phyloP scores from a whole-genome alignment of 2,329 filamentous ascomycete species.

The Fusarium verrucosum region DNA sequence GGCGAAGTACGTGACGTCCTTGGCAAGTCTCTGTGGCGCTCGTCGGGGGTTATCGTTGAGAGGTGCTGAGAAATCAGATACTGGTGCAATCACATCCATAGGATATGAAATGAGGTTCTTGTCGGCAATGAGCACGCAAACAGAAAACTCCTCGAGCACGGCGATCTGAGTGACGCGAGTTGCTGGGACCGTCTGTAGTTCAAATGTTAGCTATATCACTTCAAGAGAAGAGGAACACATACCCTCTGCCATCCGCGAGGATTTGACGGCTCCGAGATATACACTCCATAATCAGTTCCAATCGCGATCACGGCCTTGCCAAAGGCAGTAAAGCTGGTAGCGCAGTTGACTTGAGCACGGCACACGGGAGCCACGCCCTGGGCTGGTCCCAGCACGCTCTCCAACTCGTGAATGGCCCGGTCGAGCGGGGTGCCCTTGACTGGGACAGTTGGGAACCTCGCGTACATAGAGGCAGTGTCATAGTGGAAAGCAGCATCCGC shows the following conservation, averaged over 20 bases:
- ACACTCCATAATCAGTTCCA: constrained; percentile 95
- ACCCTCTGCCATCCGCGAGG: constrained; percentile 91
- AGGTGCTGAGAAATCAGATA: constrained; percentile 69
- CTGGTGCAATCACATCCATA: constrained; percentile 79
- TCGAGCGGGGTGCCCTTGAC: constrained; percentile 93
- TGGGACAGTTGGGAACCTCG: constrained; percentile 72
- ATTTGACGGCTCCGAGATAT: constrained; percentile 86
- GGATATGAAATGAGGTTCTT: constrained; percentile 93
- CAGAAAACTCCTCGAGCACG: constrained; percentile 93
- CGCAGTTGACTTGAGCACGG: constrained; percentile 88
- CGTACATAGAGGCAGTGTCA: constrained; percentile 67
- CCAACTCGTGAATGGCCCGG: constrained; percentile 87
- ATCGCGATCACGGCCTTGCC: constrained; percentile 91
- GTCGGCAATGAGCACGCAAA: constrained; percentile 91
- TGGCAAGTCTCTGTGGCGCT: constrained; percentile 90
- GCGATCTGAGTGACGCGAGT: constrained; percentile 88
- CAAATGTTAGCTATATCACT: constrained; percentile 29
- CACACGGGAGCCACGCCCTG: constrained; percentile 81
- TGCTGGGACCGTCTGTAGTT: constrained; percentile 74
- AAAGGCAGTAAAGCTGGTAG: constrained; percentile 85
- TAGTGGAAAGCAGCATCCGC: constrained; percentile 92
- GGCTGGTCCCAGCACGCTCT: constrained; percentile 76
- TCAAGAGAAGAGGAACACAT: constrained; percentile 50
- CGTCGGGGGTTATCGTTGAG: constrained; percentile 77
- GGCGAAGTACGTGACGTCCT: constrained; percentile 96